Evolutionary conservation across 1,284 basidiomycete genomes (phyloP).

Genomic region (Moesziomyces antarcticus): DNA sequence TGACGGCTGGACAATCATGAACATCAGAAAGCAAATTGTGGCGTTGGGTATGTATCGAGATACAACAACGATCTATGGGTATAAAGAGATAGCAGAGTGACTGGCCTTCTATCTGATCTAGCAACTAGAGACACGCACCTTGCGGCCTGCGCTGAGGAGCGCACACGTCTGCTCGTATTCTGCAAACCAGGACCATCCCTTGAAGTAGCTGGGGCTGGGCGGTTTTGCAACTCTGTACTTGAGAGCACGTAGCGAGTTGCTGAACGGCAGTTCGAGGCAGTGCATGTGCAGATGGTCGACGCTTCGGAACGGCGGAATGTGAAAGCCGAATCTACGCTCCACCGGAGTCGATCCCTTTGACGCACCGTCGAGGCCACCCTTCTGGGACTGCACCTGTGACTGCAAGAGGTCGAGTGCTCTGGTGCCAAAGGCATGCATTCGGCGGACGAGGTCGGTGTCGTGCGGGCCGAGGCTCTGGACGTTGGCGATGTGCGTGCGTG

Average conservation of each 20-base stretch:
- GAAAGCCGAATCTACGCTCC: slow-evolving; percentile 57
- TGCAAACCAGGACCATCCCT: slow-evolving; percentile 82
- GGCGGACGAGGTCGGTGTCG: slow-evolving; percentile 69
- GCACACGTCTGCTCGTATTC: slow-evolving; percentile 75
- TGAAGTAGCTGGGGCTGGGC: slow-evolving; percentile 69
- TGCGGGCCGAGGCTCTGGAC: slow-evolving; percentile 70
- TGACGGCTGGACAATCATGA: too few species aligned
- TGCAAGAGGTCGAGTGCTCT: slow-evolving; percentile 70
- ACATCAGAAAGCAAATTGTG: too few species aligned
- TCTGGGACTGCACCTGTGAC: slow-evolving; percentile 4
- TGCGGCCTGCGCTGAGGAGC: slow-evolving; percentile 74
- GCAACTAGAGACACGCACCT: slow-evolving; percentile 70
- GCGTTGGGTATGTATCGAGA: too few species aligned
- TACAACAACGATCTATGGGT: too few species aligned
- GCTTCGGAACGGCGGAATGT: slow-evolving; percentile 82
- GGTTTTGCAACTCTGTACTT: slow-evolving; percentile 74
- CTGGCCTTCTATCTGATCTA: slow-evolving; percentile 3
- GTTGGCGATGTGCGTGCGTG: slow-evolving; percentile 72
- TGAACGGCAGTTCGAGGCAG: slow-evolving; percentile 78
- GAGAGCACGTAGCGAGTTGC: slow-evolving; percentile 69
- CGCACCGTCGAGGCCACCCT: neutral
- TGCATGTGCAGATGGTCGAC: slow-evolving; percentile 84
- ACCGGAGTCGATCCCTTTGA: neutral
- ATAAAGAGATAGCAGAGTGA: too few species aligned
- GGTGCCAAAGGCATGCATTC: slow-evolving; percentile 76